A percentile compares a stretch with the other conserved stretches of the same genome.
phyloP scores from a whole-genome alignment of 306 rosid species.

The Corylus avellana region DNA sequence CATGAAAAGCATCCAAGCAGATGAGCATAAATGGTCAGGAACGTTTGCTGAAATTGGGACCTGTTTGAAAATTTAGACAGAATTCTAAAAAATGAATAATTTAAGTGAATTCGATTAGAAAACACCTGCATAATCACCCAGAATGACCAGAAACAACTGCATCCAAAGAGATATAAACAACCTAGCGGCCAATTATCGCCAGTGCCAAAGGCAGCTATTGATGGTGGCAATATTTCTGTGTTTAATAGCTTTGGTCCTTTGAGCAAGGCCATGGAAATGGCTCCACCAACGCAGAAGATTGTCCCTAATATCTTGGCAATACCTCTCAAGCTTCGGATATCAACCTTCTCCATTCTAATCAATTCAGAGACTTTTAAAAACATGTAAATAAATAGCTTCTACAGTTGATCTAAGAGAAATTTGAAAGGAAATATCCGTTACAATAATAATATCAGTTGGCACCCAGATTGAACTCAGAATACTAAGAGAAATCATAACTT shows the following conservation, averaged over 20 bases:
- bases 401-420: neutral
- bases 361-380: neutral
- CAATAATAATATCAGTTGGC: neutral
- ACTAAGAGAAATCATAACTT: neutral
- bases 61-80: slow-evolving; percentile 34
- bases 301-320: slow-evolving; percentile 65
- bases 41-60: slow-evolving; percentile 61
- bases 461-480: neutral
- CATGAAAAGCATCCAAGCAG: slow-evolving; percentile 66
- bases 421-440: neutral
- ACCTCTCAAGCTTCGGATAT: slow-evolving; percentile 48
- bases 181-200: slow-evolving; percentile 51
- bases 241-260: slow-evolving; percentile 67
- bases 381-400: slow-evolving; percentile 4
- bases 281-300: slow-evolving; percentile 60
- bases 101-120: slow-evolving; percentile 4
- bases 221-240: slow-evolving; percentile 26
- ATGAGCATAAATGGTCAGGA: slow-evolving; percentile 58
- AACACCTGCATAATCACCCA: slow-evolving; percentile 73
- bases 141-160: slow-evolving; percentile 51
- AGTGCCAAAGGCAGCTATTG: slow-evolving; percentile 27
- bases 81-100: neutral
- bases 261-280: slow-evolving; percentile 61
- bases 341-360: slow-evolving; percentile 56
- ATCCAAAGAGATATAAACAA: slow-evolving; percentile 48